Evolutionary conservation across 176 grass and related monocot genomes (phyloP).

Genomic region (Oryza meyeriana): DNA sequence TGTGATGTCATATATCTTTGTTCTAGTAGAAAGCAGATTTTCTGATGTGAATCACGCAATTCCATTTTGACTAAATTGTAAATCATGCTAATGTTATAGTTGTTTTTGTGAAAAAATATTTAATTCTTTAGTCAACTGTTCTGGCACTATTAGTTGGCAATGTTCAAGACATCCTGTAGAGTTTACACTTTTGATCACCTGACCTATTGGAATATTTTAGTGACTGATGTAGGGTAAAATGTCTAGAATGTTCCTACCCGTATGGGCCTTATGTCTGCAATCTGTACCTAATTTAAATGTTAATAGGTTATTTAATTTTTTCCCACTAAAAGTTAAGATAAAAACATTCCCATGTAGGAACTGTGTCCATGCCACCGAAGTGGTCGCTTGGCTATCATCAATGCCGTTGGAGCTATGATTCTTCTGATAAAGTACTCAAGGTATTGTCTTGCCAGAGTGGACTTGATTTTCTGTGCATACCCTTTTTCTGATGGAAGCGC

Average conservation of each 20-base stretch:
- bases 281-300: slow-evolving; percentile 1
- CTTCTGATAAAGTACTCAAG: slow-evolving; percentile 82
- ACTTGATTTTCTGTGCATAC: background rate
- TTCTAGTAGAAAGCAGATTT: background rate
- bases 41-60: background rate
- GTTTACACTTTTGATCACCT: background rate
- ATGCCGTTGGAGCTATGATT: slow-evolving; percentile 93
- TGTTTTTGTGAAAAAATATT: background rate
- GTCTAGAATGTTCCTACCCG: background rate
- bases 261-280: background rate
- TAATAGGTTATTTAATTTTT: slow-evolving; percentile 21
- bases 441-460: slow-evolving; percentile 34
- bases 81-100: background rate
- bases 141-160: background rate
- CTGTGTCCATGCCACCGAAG: slow-evolving; percentile 89
- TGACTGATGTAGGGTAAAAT: background rate
- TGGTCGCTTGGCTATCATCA: slow-evolving; percentile 98
- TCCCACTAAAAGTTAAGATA: background rate
- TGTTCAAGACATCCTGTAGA: background rate
- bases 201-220: background rate
- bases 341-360: slow-evolving; percentile 49
- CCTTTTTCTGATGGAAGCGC: slow-evolving; percentile 18
- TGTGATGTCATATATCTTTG: background rate
- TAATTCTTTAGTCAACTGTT: background rate
- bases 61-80: slow-evolving; percentile 21